Base-by-base conservation (phyloP, 768 basidiomycete genomes). In the Floccularia luteovirens region DNA sequence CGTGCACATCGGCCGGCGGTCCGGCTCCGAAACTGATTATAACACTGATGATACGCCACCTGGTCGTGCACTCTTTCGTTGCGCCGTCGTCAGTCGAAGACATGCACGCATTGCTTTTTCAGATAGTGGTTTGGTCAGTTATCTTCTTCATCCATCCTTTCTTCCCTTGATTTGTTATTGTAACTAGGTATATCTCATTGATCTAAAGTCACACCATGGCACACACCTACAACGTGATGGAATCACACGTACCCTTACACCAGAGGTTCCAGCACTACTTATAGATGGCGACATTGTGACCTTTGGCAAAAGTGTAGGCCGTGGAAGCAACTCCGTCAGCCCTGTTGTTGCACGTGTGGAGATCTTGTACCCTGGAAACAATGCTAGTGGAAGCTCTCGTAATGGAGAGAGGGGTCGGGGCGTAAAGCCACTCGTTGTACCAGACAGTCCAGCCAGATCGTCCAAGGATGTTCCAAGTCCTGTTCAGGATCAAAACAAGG, bases 71-170 rank as follows among this genome's bases (percentile, higher is more conserved):
- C 71, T 77, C 57, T 88, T 88, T 48, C 62, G 76, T 36, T 88
- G 86, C 52, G 79, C 83, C 22, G 86, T 89, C 33, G 81, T 90
- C 47, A 86, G 82, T 56, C 73, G 86, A 19, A 74, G 64, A 52
- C 86, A 90, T 63, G 85, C 86, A 42, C 84, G 78, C 68, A 77
- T 90, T 44, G 69, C 72, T 16, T 81, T 88, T 57, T 68, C 79
- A 3, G 79, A 84, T 50, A 72, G 69, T 46, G 82, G 84, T 87
- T 71, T 47, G 70, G 51, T 43, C 35, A 31, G 25, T 34, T 43
- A n/a, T n/a, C n/a, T n/a, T n/a, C n/a, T n/a, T n/a, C n/a, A n/a
- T n/a, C n/a, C n/a, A n/a, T 36, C 38, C 30, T 36, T 42, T 39
- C 19, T 40, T 14, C 35, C 32, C 38, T 32, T 22, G 16, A 24